phyloP scores from a whole-genome alignment of 352 stramenopile species.

The Phytophthora citrophthora region DNA sequence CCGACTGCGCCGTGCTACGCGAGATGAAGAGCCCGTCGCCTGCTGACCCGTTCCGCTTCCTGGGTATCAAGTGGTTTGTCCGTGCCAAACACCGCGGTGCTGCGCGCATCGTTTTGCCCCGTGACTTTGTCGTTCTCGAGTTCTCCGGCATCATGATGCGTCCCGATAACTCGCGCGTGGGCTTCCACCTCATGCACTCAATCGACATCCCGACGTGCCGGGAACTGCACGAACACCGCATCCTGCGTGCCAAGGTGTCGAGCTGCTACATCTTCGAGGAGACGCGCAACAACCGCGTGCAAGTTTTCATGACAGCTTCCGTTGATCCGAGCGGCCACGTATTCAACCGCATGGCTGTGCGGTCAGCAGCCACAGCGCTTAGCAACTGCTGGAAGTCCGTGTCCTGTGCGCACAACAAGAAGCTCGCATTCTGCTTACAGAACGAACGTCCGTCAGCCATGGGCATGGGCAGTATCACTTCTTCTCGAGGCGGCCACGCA shows the following conservation, averaged over 20 bases:
- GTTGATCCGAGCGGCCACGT: conserved; percentile 59
- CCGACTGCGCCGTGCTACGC: conserved; percentile 50
- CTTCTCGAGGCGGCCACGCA: conserved; percentile 12
- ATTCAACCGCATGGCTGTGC: conserved; percentile 49
- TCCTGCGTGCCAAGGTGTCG: conserved; percentile 56
- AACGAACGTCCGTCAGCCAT: conserved; percentile 40
- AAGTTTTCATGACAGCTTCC: conserved; percentile 68
- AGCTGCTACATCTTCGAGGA: conserved; percentile 68
- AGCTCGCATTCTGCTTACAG: conserved; percentile 63
- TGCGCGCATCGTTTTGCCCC: conserved; percentile 44
- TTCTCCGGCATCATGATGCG: conserved; percentile 58
- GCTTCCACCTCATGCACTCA: conserved; percentile 66
- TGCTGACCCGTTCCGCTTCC: conserved; percentile 55
- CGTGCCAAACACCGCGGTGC: conserved; percentile 42
- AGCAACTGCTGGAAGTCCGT: conserved; percentile 72
- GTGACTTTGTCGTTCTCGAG: conserved; percentile 65
- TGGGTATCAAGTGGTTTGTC: conserved; percentile 69
- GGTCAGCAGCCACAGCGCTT: conserved; percentile 47
- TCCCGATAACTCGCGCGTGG: conserved; percentile 50
- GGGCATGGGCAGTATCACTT: conserved; percentile 1
- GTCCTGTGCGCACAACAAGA: conserved; percentile 71
- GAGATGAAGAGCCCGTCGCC: conserved; percentile 49
- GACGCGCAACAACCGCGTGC: conserved; percentile 50
- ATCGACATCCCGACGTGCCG: conserved; percentile 45
- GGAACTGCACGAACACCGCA: conserved; percentile 43